Percentiles rank a stretch among this genome's conserved stretches.
Evolutionary conservation across 1,284 basidiomycete species (phyloP).

Genomic region (Pterulicium gracile): DNA sequence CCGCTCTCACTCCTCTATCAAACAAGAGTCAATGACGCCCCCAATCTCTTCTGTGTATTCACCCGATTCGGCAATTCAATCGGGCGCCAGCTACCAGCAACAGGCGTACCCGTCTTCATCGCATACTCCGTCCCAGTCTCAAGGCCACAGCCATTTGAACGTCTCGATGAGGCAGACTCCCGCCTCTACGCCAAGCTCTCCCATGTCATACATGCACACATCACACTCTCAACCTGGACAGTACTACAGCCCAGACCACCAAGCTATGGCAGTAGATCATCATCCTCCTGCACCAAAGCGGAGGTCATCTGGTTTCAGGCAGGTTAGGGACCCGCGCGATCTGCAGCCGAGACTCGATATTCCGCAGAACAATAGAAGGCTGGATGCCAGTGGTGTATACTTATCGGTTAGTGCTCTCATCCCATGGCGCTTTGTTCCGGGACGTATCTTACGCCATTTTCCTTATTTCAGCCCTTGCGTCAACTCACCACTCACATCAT

Average conservation of each 20-base stretch:
- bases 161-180: constrained; percentile 35
- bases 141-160: constrained; percentile 34
- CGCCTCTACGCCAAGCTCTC: constrained; percentile 55
- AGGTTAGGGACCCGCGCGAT: constrained; percentile 60
- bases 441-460: constrained; percentile 9
- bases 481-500: constrained; percentile 81
- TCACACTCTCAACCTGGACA: constrained; percentile 29
- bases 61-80: constrained; percentile 29
- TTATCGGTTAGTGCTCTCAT: constrained; percentile 42
- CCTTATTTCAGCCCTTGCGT: constrained; percentile 57
- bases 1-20: constrained; percentile 48
- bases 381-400: constrained; percentile 52
- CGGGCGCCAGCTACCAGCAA: constrained; percentile 23
- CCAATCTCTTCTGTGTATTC: constrained; percentile 43
- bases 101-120: constrained; percentile 36
- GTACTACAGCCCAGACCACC: constrained; percentile 50
- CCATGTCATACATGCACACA: constrained; percentile 50
- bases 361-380: constrained; percentile 47
- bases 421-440: constrained; percentile 7
- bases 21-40: constrained; percentile 41
- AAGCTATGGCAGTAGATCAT: constrained; percentile 57
- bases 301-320: constrained; percentile 57
- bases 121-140: constrained; percentile 38
- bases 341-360: constrained; percentile 56
- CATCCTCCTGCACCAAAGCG: constrained; percentile 46